Evolutionary conservation across 2,329 filamentous ascomycete genomes (phyloP), one percentile per base, ranked within the genome.

Genomic region (Diaporthe sp.): DNA sequence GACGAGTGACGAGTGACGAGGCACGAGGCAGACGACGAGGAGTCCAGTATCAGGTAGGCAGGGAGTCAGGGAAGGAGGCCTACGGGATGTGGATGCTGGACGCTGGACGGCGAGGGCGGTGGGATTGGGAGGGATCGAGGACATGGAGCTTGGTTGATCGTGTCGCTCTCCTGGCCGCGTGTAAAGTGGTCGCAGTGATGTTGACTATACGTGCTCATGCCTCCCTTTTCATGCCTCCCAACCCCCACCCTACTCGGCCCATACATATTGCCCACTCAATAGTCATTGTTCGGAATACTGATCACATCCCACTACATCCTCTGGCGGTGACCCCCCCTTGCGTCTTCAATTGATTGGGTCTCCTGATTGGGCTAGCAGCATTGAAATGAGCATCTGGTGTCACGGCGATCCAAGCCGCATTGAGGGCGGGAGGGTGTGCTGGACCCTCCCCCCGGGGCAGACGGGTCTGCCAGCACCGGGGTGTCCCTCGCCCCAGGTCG

Each of bases 401-500:
- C 65, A 69, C 65, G 65, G 65, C 65, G 65, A 69, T 69, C 49
- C 65, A 69, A 69, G 65, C 65, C 65, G 65, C 65, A 55, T 69
- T 55, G 65, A 69, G 65, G 46, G 49, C 25, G 65, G 49, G 49
- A 69, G 31, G 65, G 65, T 69, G 65, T 69, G 65, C 65, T 42
- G 65, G 15, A 42, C 49, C 65, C 49, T 55, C 49, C 22, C 49
- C 34, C n/a, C 62, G 46, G 62, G 44, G 62, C 25, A 49, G 44
- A 49, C 44, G 44, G n/a, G 25, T 25, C 31, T n/a, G 46, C 65
- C 25, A 19, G 46, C 49, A 69, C 65, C 34, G 37, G 65, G 65
- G 65, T 69, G 22, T 39, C 49, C 65, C 59, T n/a, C 49, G 15
- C 65, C 49, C 46, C 15, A n/a, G 17, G 49, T 22, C 34, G 46